Percentiles rank a stretch among this genome's conserved stretches.
Conservation (phyloP, 2,329 filamentous ascomycete genomes). For the Talaromyces sp. region DNA sequence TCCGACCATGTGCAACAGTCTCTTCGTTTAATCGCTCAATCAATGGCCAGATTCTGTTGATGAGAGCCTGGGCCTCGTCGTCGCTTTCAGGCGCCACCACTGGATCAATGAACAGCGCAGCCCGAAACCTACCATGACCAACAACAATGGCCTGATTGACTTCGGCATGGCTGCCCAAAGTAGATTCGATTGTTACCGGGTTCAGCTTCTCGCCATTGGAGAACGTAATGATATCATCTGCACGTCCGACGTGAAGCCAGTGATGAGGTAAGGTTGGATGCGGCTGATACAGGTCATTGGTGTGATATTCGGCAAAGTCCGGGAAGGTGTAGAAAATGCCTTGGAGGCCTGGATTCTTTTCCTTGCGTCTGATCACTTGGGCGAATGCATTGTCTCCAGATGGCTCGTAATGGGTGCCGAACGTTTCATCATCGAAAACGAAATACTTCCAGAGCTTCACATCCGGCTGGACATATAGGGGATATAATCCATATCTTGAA, state of each 20-base stretch:
- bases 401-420: not conserved
- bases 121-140: not conserved
- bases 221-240: conserved; percentile 4
- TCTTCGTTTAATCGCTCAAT: not conserved
- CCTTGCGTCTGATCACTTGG: not conserved
- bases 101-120: not conserved
- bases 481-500: not conserved
- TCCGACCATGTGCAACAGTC: not conserved
- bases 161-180: not conserved
- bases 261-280: conserved; percentile 5
- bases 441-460: not conserved
- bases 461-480: not conserved
- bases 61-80: not conserved
- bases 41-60: not conserved
- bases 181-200: not conserved
- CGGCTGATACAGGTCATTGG: conserved; percentile 9
- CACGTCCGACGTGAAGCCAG: conserved; percentile 7
- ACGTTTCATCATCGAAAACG: not conserved
- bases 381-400: not conserved
- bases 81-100: not conserved
- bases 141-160: not conserved
- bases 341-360: not conserved
- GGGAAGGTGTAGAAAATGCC: conserved; percentile 1
- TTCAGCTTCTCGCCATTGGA: not conserved
- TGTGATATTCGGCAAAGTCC: not conserved